Evolutionary conservation across 495 filamentous ascomycete genomes (phyloP), one percentile per base, ranked within the genome.

Genomic region (Aspergillus panamensis): DNA sequence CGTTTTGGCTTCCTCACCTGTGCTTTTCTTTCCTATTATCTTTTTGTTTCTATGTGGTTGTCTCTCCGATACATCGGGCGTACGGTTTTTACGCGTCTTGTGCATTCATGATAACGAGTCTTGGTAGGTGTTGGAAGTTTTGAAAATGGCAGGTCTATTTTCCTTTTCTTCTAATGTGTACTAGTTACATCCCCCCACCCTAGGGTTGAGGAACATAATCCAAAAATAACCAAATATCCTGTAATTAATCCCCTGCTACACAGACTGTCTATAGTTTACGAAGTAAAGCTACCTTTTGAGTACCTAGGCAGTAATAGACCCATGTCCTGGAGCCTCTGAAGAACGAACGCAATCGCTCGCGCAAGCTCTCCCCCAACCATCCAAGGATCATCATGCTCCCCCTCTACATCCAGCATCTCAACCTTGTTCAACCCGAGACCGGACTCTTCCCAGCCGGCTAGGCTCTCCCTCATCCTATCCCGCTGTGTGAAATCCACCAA

Each of bases 381-480:
- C 76, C 83, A 85, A 2, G 84, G 69, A 47, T 85, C 77, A 64
- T 89, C 80, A 75, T 92, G 88, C n/a, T 63, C 70, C 7, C 87
- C 88, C 9, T 62, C 56, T n/a, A 89, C 58, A 19, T 76, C 56
- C 3, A 80, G 48, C 25, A 66, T 45, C n/a, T 76, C 45, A 7
- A 79, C 66, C 62, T 66, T 67, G 48, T 58, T 66, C 55, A 53
- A 52, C 61, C 32, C 61, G 47, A 33, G 63, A 58, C 8, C 59
- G 56, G 57, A 50, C 51, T 55, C 53, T 60, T 55, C 69, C 71
- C 62, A 73, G n/a, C 54, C 60, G 52, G 40, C 62, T 61, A 79
- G 57, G 25, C 62, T 66, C 44, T 71, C 55, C 48, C 63, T 66
- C 82, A 89, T 77, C 31, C 53, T 64, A 53, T 75, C 72, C 6